Conservation (phyloP, 1,284 basidiomycete genomes). For the Malassezia obtusa region DNA sequence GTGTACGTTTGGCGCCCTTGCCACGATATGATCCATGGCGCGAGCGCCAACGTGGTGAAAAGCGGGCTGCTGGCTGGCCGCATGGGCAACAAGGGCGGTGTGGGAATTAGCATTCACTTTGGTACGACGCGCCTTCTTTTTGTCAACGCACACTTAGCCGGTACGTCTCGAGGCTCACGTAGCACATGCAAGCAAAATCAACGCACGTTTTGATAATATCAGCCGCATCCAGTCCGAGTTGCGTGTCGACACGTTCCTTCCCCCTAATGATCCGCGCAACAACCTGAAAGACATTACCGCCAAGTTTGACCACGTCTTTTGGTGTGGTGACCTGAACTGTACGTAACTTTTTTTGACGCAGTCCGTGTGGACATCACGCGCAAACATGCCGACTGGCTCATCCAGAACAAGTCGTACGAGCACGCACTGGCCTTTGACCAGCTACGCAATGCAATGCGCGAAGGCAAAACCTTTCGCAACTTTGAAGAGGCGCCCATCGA, state of each 20-base stretch:
- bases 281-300: slow-evolving; percentile 60
- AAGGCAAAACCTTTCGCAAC: slow-evolving; percentile 54
- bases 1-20: slow-evolving; percentile 43
- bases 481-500: slow-evolving; percentile 53
- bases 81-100: slow-evolving; percentile 66
- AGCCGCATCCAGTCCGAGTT: slow-evolving; percentile 53
- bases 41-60: slow-evolving; percentile 59
- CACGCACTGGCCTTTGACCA: slow-evolving; percentile 63
- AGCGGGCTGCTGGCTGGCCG: slow-evolving; percentile 76
- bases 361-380: slow-evolving; percentile 52
- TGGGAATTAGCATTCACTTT: slow-evolving; percentile 69
- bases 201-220: slow-evolving; percentile 48
- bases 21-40: slow-evolving; percentile 40
- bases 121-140: slow-evolving; percentile 66
- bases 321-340: slow-evolving; percentile 42
- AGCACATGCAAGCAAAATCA: slow-evolving; percentile 39
- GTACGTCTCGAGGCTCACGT: neutral
- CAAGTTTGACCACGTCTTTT: slow-evolving; percentile 69
- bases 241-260: slow-evolving; percentile 55
- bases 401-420: slow-evolving; percentile 50
- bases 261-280: slow-evolving; percentile 54
- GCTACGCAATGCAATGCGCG: slow-evolving; percentile 60
- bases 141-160: slow-evolving; percentile 76
- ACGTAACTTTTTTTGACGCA: neutral
- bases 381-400: slow-evolving; percentile 54